These are phyloP conservation scores for Chlamydomonas sp. DNA, from an alignment of 139 green algal species.

Conservation along the genomic window DNA sequence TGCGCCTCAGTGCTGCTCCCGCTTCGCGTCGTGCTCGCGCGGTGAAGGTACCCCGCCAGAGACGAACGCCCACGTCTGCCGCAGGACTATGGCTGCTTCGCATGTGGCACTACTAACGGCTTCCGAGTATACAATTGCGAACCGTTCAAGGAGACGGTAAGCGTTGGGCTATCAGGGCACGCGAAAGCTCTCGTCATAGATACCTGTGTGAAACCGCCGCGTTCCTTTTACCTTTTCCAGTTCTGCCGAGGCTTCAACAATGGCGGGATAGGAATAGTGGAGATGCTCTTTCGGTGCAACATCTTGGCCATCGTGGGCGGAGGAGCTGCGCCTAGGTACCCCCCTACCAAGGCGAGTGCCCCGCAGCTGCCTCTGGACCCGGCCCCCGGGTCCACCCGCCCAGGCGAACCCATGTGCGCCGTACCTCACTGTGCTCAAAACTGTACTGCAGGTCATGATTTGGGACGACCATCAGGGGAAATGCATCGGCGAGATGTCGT, in stretches of 20 bases:
- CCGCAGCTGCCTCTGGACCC: not conserved
- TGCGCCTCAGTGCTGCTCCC: not conserved
- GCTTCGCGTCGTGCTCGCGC: no score
- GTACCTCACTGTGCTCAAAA: not conserved
- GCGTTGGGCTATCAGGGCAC: not conserved
- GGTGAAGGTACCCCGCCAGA: not conserved
- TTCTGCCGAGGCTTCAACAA: slow-evolving; percentile 86
- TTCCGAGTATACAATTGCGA: slow-evolving; percentile 95
- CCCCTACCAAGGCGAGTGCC: slow-evolving; percentile 81
- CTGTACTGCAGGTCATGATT: slow-evolving; percentile 90
- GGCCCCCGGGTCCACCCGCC: not conserved
- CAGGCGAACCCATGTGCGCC: no score
- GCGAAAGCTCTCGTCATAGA: not conserved
- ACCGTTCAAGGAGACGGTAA: slow-evolving; percentile 91
- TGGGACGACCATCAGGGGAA: slow-evolving; percentile 96
- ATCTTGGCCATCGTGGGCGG: slow-evolving; percentile 96
- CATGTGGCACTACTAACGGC: slow-evolving; percentile 77
- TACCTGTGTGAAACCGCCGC: not conserved
- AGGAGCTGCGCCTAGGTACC: slow-evolving; percentile 80
- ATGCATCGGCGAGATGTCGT: slow-evolving; percentile 95
- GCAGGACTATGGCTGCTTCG: slow-evolving; percentile 87
- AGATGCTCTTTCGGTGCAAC: slow-evolving; percentile 98
- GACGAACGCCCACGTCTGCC: not conserved
- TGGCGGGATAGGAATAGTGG: slow-evolving; percentile 85
- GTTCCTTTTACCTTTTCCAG: slow-evolving; percentile 53